A percentile compares a stretch with the other conserved stretches of the same genome.
These are phyloP conservation scores for Iberis pinnata DNA, from an alignment of 345 rosid species.

Conservation along the genomic window DNA sequence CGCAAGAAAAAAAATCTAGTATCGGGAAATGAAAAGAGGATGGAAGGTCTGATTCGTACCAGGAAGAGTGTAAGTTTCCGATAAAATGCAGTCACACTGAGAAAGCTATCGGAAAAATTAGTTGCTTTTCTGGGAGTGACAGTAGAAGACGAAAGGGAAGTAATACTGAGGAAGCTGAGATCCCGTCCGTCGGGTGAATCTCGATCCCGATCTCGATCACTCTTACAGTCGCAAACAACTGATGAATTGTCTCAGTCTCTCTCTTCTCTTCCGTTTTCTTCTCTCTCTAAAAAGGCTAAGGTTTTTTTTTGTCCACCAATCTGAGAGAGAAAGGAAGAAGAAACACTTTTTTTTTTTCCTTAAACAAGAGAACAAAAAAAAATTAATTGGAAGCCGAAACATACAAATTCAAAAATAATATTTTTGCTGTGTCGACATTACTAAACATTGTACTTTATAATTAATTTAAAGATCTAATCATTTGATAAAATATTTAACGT, in stretches of 20 bases:
- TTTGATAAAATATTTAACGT: neutral
- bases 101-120: conserved; percentile 10
- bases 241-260: conserved; percentile 27
- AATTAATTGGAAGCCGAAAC: neutral
- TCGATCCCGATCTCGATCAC: conserved; percentile 25
- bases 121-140: conserved; percentile 26
- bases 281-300: conserved; percentile 29
- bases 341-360: conserved; percentile 16
- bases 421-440: neutral
- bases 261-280: neutral
- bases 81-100: conserved; percentile 21
- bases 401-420: conserved; percentile 1
- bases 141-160: conserved; percentile 23
- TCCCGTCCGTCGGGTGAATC: conserved; percentile 32
- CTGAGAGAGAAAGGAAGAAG: conserved; percentile 23
- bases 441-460: neutral
- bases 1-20: neutral
- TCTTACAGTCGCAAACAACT: conserved; percentile 22
- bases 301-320: conserved; percentile 25
- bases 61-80: conserved; percentile 3
- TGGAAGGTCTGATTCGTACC: conserved; percentile 7
- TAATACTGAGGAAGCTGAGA: conserved; percentile 17
- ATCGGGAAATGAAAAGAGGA: conserved; percentile 13
- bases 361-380: neutral
- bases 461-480: neutral